These are phyloP conservation scores for Dactylis glomerata DNA, from an alignment of 176 grass and related monocot species.

Conservation along the genomic window DNA sequence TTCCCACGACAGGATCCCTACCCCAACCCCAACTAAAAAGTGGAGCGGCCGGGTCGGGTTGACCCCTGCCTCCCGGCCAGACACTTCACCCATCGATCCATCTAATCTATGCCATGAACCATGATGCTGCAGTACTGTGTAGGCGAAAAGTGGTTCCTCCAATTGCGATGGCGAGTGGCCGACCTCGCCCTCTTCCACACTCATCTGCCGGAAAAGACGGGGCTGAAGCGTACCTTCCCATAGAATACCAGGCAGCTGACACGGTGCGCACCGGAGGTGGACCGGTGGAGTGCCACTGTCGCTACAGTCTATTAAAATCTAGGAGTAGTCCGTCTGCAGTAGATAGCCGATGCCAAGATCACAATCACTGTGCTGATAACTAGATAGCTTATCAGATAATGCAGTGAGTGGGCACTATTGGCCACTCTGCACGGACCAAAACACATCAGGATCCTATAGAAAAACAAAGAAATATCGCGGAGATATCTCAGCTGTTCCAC, in stretches of 20 bases:
- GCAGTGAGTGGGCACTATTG: conserved; percentile 8
- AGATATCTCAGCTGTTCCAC: too few relatives aligned
- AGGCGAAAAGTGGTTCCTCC: conserved; percentile 2
- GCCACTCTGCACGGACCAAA: not conserved
- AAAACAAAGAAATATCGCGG: not conserved
- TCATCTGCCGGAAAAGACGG: conserved; percentile 24
- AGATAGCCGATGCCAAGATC: not conserved
- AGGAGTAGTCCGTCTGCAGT: not conserved
- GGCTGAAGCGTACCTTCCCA: not conserved
- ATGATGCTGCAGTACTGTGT: too few relatives aligned
- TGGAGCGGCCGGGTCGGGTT: too few relatives aligned
- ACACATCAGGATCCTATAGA: not conserved
- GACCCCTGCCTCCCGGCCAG: too few relatives aligned
- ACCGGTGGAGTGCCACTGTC: not conserved
- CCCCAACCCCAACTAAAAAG: too few relatives aligned
- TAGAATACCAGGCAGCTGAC: not conserved
- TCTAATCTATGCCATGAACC: too few relatives aligned
- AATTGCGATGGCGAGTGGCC: conserved; percentile 17
- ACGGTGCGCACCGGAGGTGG: not conserved
- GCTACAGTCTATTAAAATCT: not conserved
- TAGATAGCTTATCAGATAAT: not conserved
- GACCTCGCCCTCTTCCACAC: conserved; percentile 21
- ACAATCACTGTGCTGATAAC: too few relatives aligned
- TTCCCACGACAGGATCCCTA: too few relatives aligned
- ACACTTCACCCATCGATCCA: too few relatives aligned